Evolutionary conservation across 495 filamentous ascomycete species (phyloP).

Genomic region (Filosporella fistucella): DNA sequence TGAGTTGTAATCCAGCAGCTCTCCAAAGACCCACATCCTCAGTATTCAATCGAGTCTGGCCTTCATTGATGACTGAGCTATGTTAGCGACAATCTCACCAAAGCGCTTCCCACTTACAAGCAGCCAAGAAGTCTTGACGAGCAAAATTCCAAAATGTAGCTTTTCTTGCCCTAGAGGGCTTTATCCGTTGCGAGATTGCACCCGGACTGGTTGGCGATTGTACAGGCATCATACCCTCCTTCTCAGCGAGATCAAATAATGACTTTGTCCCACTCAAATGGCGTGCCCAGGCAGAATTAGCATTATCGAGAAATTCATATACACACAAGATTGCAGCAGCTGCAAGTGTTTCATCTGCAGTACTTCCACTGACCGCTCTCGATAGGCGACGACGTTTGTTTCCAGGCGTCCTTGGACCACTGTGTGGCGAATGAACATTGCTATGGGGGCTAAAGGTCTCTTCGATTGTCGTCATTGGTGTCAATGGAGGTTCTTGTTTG

Average conservation of each 20-base stretch:
- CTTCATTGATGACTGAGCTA: conserved; percentile 52
- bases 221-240: conserved; percentile 54
- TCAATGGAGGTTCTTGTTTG: conserved; percentile 11
- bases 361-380: conserved; percentile 25
- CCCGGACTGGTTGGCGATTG: conserved; percentile 22
- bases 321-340: conserved; percentile 60
- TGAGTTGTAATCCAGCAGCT: conserved; percentile 55
- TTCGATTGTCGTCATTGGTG: conserved; percentile 14
- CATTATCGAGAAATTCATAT: conserved; percentile 60
- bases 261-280: conserved; percentile 62
- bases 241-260: conserved; percentile 55
- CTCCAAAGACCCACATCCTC: conserved; percentile 57
- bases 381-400: conserved; percentile 18
- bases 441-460: conserved; percentile 14
- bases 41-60: conserved; percentile 55
- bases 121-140: conserved; percentile 59
- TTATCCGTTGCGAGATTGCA: conserved; percentile 20
- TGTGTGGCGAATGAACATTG: conserved; percentile 9
- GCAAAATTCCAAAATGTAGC: conserved; percentile 67
- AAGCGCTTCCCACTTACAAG: conserved; percentile 40
- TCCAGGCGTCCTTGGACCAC: conserved; percentile 1
- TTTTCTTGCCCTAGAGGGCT: conserved; percentile 48
- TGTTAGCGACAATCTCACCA: not conserved
- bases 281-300: conserved; percentile 56
- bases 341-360: conserved; percentile 57